These are phyloP conservation scores for Phytophthora fragariaefolia DNA, from an alignment of 352 stramenopile species.

Conservation along the genomic window DNA sequence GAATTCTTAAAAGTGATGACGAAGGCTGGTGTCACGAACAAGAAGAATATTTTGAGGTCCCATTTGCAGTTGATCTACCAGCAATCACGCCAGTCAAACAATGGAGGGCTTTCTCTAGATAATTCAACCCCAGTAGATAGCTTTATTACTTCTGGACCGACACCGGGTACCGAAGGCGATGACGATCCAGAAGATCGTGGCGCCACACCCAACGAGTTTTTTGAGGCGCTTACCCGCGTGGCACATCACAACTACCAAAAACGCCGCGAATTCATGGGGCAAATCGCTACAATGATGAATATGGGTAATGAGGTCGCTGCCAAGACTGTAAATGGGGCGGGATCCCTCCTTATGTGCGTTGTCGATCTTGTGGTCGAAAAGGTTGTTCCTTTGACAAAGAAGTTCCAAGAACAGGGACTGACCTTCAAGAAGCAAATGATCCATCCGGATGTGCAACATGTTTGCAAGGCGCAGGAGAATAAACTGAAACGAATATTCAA, in stretches of 20 bases:
- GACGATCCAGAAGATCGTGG: conserved; percentile 63
- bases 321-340: conserved; percentile 11
- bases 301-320: conserved; percentile 26
- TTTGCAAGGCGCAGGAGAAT: conserved; percentile 81
- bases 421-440: conserved; percentile 90
- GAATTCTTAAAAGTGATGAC: conserved; percentile 88
- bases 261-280: conserved; percentile 48
- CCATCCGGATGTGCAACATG: conserved; percentile 73
- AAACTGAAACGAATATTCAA: conserved; percentile 80
- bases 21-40: conserved; percentile 74
- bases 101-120: conserved; percentile 22
- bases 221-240: conserved; percentile 75
- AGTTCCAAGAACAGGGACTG: conserved; percentile 80
- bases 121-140: conserved; percentile 10
- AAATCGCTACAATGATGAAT: conserved; percentile 45
- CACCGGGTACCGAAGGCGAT: conserved; percentile 37
- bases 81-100: conserved; percentile 54
- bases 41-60: conserved; percentile 82
- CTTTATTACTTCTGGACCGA: not conserved
- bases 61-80: conserved; percentile 81
- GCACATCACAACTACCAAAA: conserved; percentile 78
- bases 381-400: conserved; percentile 73
- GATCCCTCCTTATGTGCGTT: conserved; percentile 51
- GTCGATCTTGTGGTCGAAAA: conserved; percentile 70
- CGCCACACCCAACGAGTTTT: conserved; percentile 82